Evolutionary conservation across 148 eudicot species (phyloP).

Genomic region (Pouteria glomerata): DNA sequence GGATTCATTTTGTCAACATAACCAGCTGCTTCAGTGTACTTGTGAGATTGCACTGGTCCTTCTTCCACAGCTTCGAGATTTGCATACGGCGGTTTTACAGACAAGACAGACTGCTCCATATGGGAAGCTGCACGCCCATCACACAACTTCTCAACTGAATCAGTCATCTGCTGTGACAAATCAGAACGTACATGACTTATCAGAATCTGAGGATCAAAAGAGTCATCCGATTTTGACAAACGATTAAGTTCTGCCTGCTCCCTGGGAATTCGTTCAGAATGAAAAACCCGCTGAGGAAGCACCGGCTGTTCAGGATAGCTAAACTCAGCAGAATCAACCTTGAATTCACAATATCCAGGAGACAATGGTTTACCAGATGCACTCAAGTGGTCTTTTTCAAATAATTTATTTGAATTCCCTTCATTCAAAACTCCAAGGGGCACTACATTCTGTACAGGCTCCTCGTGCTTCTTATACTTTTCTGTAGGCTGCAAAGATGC

Average conservation of each 20-base stretch:
- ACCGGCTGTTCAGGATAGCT: slow-evolving; percentile 30
- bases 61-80: slow-evolving; percentile 19
- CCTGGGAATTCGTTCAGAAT: slow-evolving; percentile 48
- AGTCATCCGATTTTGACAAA: slow-evolving; percentile 57
- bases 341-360: slow-evolving; percentile 30
- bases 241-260: slow-evolving; percentile 49
- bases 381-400: slow-evolving; percentile 20
- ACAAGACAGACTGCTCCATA: slow-evolving; percentile 10
- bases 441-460: slow-evolving; percentile 16
- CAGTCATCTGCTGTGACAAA: slow-evolving; percentile 24
- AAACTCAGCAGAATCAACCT: slow-evolving; percentile 30
- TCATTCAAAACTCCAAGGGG: slow-evolving; percentile 24
- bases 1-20: slow-evolving; percentile 1
- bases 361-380: slow-evolving; percentile 24
- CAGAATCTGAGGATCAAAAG: slow-evolving; percentile 48
- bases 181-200: slow-evolving; percentile 39
- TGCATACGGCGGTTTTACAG: slow-evolving; percentile 14
- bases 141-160: slow-evolving; percentile 23
- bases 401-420: slow-evolving; percentile 24
- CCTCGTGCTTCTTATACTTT: slow-evolving; percentile 37
- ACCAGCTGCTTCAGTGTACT: slow-evolving; percentile 6
- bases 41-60: slow-evolving; percentile 4
- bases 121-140: slow-evolving; percentile 16
- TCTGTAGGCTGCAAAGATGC: slow-evolving; percentile 41
- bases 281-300: slow-evolving; percentile 41